Conservation (phyloP, 352 stramenopile genomes). For the Pythium biforme region DNA sequence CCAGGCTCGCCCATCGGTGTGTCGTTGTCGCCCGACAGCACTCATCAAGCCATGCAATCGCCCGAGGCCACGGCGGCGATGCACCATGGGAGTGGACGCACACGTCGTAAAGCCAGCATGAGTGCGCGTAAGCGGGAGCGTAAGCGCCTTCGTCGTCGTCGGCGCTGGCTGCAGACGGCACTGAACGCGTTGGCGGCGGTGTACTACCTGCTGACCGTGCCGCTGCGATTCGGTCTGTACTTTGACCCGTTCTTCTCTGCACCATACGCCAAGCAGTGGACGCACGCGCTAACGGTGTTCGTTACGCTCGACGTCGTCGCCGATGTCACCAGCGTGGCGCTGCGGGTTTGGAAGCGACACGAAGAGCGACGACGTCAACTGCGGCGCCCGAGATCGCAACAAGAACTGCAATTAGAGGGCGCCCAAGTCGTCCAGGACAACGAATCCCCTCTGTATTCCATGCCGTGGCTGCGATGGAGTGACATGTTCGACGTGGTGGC, state of each 20-base stretch:
- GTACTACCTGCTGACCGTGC: constrained; percentile 32
- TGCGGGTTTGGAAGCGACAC: constrained; percentile 1
- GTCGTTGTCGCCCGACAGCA: constrained; percentile 3
- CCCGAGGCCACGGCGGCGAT: not conserved
- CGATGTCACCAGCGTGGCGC: constrained; percentile 17
- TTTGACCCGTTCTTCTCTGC: constrained; percentile 29
- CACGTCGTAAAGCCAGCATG: not conserved
- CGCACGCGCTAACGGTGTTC: constrained; percentile 22
- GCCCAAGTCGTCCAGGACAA: not conserved
- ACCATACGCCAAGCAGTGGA: constrained; percentile 13
- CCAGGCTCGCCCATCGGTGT: not conserved
- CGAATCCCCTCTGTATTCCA: not conserved
- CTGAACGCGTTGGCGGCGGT: constrained; percentile 2
- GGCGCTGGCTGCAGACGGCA: not conserved
- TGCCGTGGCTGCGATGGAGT: not conserved
- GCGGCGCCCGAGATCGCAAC: not conserved
- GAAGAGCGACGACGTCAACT: not conserved
- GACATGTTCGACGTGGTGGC: constrained; percentile 10
- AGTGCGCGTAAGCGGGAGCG: not conserved
- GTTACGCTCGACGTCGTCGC: constrained; percentile 23
- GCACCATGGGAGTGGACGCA: not conserved
- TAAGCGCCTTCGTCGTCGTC: not conserved
- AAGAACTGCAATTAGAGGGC: not conserved
- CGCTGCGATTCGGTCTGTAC: constrained; percentile 31
- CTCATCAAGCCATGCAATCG: not conserved